Evolutionary conservation across 73 alveolate genomes (phyloP), one percentile per base, ranked within the genome.

Genomic region (Halteria grandinella): DNA sequence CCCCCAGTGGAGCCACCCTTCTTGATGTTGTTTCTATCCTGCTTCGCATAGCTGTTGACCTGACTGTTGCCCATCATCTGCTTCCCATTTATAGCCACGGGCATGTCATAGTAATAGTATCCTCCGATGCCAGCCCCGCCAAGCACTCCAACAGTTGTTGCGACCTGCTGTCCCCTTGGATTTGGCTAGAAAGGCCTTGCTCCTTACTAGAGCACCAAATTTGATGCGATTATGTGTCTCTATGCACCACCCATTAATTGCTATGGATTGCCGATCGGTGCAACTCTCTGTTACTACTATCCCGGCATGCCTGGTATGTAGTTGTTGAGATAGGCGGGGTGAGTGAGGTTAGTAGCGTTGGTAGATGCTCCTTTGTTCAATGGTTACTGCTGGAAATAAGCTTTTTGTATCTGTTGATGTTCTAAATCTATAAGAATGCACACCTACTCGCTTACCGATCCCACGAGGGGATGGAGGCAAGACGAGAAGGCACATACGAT

Each of bases 51-150:
- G 23, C 8, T 20, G 5, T 11, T 39, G 15, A 10, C 50, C n/a
- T n/a, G n/a, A 39, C 15, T 39, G 50, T 39, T 11, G 10, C 17
- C 50, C 50, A 39, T 39, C 10, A 39, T 39, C 50, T 57, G 54
- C 29, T 57, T 57, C 10, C 74, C 74, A 57, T 33, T 57, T 27
- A 57, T 57, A 29, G 74, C 74, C 6, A 57, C 74, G 5, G 74
- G 74, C 31, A 33, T 33, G 36, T 57, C 74, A 57, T 57, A 57
- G 31, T 17, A 57, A 18, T 57, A 57, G 23, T 57, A 57, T 6
- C 74, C 74, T 11, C 50, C 50, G 10, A 14, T 39, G 15, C 50
- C n/a, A n/a, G n/a, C 50, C 29, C 69, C 69, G 10, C 17, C 28
- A 53, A 18, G 14, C 10, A 20, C 6, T 4, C 69, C 69, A 18